A percentile compares a stretch with the other conserved stretches of the same genome.
These are phyloP conservation scores for Moesziomyces parantarcticus DNA, from an alignment of 1,284 basidiomycete genomes.

Conservation along the genomic window DNA sequence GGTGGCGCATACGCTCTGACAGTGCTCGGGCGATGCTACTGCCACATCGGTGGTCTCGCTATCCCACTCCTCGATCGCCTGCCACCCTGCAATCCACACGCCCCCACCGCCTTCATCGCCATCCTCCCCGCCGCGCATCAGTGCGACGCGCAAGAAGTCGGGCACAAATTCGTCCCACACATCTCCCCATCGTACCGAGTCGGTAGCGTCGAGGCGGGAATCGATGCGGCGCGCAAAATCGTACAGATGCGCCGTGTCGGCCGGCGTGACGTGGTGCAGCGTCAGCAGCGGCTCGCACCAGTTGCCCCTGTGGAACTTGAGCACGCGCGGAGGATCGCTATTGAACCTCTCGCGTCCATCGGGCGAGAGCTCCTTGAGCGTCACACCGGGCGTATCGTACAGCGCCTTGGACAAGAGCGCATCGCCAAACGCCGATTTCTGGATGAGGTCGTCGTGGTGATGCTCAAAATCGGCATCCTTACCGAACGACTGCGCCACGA, in stretches of 20 bases:
- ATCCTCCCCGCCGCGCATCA: not conserved
- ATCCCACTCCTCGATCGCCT: constrained; percentile 41
- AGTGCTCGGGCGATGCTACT: constrained; percentile 4
- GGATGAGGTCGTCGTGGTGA: constrained; percentile 22
- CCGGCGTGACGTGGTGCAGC: constrained; percentile 46
- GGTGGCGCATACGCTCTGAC: constrained; percentile 12
- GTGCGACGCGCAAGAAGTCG: constrained; percentile 4
- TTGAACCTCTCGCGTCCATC: constrained; percentile 33
- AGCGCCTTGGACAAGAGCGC: constrained; percentile 43
- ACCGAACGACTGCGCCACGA: constrained; percentile 37
- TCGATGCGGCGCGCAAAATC: constrained; percentile 34
- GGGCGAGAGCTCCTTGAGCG: constrained; percentile 10
- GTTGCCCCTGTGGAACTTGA: constrained; percentile 19
- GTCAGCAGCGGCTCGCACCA: constrained; percentile 42
- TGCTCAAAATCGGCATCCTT: constrained; percentile 28
- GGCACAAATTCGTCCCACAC: constrained; percentile 44
- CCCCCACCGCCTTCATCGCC: not conserved
- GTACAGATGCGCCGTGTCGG: constrained; percentile 32
- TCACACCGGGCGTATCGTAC: constrained; percentile 19
- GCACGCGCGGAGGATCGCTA: constrained; percentile 20
- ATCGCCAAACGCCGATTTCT: constrained; percentile 38
- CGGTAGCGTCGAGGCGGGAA: constrained; percentile 1
- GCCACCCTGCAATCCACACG: constrained; percentile 23
- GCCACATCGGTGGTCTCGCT: constrained; percentile 12
- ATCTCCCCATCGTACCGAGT: constrained; percentile 21